Conservation (phyloP, 768 basidiomycete species). For the Myochromella boudieri region DNA sequence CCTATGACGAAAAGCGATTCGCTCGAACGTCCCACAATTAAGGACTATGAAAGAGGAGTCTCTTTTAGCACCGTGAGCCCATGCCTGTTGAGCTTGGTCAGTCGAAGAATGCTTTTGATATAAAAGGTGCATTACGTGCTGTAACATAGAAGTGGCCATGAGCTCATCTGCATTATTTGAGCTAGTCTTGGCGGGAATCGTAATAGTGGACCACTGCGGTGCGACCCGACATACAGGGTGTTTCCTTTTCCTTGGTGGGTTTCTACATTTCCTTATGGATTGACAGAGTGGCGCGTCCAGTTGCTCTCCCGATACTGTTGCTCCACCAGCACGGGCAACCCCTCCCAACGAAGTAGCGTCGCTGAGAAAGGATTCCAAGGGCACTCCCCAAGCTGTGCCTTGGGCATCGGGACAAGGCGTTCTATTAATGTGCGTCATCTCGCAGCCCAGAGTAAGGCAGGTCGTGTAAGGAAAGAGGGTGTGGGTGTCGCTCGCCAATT, state of each 20-base stretch:
- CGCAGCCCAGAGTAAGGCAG: background rate
- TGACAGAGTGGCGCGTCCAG: background rate
- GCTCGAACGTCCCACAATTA: conserved; percentile 1
- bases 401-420: background rate
- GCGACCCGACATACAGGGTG: background rate
- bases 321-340: no score
- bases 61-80: conserved; percentile 5
- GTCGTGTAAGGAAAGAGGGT: background rate
- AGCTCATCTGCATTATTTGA: no score
- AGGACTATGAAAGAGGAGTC: no score
- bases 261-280: background rate
- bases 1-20: conserved; percentile 8
- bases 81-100: conserved; percentile 1
- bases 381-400: no score
- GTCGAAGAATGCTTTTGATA: background rate
- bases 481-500: background rate
- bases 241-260: background rate
- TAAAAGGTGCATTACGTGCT: conserved; percentile 1
- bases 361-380: no score
- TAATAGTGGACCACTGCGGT: background rate
- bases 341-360: no score
- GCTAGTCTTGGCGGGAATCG: background rate
- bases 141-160: background rate
- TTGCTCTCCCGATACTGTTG: no score
- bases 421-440: background rate